These are phyloP conservation scores for Eremochloa ophiuroides DNA, from an alignment of 176 grass and related monocot species.

Conservation along the genomic window DNA sequence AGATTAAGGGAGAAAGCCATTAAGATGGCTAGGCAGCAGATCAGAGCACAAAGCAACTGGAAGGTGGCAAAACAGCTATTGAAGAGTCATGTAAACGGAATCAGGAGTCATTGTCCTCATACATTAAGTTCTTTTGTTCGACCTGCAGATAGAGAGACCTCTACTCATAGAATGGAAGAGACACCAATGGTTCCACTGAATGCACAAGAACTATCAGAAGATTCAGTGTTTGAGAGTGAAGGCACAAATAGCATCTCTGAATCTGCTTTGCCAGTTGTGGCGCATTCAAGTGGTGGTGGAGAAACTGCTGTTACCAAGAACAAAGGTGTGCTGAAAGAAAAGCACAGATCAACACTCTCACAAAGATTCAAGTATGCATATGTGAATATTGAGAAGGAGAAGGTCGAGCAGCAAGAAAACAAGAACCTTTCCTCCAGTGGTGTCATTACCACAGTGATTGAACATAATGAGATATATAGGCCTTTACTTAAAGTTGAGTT, in stretches of 20 bases:
- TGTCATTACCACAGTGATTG: conserved; percentile 45
- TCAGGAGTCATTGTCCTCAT: conserved; percentile 38
- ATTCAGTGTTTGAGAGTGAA: conserved; percentile 21
- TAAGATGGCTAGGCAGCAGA: conserved; percentile 55
- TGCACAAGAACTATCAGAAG: conserved; percentile 32
- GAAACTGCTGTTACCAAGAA: conserved; percentile 39
- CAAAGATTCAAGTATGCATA: conserved; percentile 78
- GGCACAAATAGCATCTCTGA: conserved; percentile 32
- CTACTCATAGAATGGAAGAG: conserved; percentile 16
- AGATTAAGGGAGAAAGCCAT: conserved; percentile 70
- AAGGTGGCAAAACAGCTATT: conserved; percentile 54
- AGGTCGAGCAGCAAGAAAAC: conserved; percentile 53
- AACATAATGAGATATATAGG: conserved; percentile 42
- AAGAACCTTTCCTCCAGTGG: conserved; percentile 63
- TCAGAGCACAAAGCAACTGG: conserved; percentile 64
- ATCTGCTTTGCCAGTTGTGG: conserved; percentile 28
- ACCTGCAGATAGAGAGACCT: neutral
- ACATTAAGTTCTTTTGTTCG: neutral
- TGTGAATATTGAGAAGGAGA: conserved; percentile 75
- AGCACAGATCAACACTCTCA: conserved; percentile 57
- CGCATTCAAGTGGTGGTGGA: conserved; percentile 23
- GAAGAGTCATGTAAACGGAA: conserved; percentile 35
- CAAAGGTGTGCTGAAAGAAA: conserved; percentile 35
- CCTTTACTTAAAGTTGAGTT: conserved; percentile 80
- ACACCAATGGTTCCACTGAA: conserved; percentile 18